phyloP scores from a whole-genome alignment of 2,329 filamentous ascomycete genomes.

The Cladobotryum protrusum region DNA sequence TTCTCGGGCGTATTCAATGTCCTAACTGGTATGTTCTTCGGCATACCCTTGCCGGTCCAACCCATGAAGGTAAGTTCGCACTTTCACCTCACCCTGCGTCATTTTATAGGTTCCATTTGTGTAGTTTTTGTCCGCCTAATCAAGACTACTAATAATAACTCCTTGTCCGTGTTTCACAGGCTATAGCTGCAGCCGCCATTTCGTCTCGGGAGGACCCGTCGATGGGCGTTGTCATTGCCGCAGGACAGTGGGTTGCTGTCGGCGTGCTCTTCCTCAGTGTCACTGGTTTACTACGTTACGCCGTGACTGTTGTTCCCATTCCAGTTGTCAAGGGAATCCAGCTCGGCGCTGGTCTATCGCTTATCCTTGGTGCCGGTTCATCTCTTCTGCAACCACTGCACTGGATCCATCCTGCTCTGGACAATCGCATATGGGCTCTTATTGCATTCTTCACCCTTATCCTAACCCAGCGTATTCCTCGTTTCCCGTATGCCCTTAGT shows the following conservation, averaged over 20 bases:
- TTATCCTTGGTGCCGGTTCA: slow-evolving; percentile 70
- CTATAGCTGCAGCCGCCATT: slow-evolving; percentile 88
- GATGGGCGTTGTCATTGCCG: slow-evolving; percentile 64
- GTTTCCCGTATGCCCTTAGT: slow-evolving; percentile 71
- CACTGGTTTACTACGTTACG: slow-evolving; percentile 71
- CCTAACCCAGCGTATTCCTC: slow-evolving; percentile 56
- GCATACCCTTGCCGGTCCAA: slow-evolving; percentile 85
- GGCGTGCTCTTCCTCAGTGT: slow-evolving; percentile 70
- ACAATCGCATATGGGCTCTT: slow-evolving; percentile 76
- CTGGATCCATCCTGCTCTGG: slow-evolving; percentile 63
- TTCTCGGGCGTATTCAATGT: slow-evolving; percentile 88
- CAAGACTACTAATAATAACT: background rate
- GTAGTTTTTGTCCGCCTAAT: background rate
- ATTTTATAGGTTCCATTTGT: too few species aligned
- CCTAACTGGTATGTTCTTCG: slow-evolving; percentile 72
- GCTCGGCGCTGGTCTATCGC: slow-evolving; percentile 78
- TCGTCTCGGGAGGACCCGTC: slow-evolving; percentile 50
- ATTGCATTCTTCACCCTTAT: slow-evolving; percentile 67
- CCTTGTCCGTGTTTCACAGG: slow-evolving; percentile 34
- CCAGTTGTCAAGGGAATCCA: slow-evolving; percentile 94
- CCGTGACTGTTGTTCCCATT: slow-evolving; percentile 69
- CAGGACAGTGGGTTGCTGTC: slow-evolving; percentile 61
- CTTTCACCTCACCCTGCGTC: background rate
- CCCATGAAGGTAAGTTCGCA: slow-evolving; percentile 59
- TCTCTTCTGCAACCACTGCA: slow-evolving; percentile 60